These are phyloP conservation scores for Letharia lupina DNA, from an alignment of 495 filamentous ascomycete genomes.

Conservation along the genomic window DNA sequence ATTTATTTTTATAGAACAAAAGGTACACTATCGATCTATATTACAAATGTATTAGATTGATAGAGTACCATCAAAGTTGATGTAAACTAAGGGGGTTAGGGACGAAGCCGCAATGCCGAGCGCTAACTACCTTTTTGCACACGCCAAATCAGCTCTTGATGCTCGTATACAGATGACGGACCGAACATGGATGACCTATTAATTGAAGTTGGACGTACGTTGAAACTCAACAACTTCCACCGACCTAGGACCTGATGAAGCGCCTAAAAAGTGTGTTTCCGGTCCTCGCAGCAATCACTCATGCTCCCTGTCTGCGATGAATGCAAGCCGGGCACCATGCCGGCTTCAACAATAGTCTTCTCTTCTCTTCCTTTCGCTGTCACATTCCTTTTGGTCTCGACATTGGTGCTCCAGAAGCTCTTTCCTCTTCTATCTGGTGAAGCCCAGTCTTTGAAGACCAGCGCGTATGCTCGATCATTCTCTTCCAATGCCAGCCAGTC, in stretches of 20 bases:
- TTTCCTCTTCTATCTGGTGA: constrained; percentile 54
- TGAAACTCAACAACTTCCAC: neutral
- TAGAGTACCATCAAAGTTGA: no score
- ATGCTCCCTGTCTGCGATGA: constrained; percentile 39
- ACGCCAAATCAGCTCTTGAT: no score
- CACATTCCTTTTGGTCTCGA: constrained; percentile 50
- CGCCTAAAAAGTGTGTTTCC: neutral
- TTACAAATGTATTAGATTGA: no score
- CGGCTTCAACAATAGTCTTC: constrained; percentile 32
- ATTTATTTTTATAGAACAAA: no score
- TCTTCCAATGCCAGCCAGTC: constrained; percentile 15
- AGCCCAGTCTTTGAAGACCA: constrained; percentile 34
- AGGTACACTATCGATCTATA: no score
- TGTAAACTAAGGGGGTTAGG: no score
- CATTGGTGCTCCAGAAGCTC: constrained; percentile 50
- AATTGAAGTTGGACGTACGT: no score
- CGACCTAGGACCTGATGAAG: neutral
- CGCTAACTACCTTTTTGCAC: no score
- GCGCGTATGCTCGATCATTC: constrained; percentile 20
- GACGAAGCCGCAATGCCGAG: no score
- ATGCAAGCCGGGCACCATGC: constrained; percentile 29
- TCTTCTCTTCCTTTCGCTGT: constrained; percentile 50
- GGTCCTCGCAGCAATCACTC: neutral
- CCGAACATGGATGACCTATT: no score
- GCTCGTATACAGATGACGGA: no score